Conservation (phyloP, 176 grass and related monocot genomes). For the Paspalum vaginatum region DNA sequence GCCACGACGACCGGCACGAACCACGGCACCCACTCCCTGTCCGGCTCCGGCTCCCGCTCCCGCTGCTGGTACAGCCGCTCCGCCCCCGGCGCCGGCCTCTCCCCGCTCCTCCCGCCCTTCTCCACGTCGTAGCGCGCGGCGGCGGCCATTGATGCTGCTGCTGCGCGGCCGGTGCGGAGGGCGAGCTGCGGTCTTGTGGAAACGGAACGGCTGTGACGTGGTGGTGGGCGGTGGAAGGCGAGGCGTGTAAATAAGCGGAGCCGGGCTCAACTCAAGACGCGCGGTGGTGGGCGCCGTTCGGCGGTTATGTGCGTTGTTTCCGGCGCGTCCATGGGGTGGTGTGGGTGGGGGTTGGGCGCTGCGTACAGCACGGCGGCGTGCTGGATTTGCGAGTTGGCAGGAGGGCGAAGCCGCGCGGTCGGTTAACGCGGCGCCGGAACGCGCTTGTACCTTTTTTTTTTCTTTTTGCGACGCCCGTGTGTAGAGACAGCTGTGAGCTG, state of each 20-base stretch:
- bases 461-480: background rate
- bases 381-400: background rate
- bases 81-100: background rate
- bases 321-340: constrained; percentile 20
- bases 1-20: constrained; percentile 67
- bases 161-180: background rate
- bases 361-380: too few relatives aligned
- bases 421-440: too few relatives aligned
- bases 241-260: constrained; percentile 27
- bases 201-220: constrained; percentile 14
- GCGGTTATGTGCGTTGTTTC: constrained; percentile 47
- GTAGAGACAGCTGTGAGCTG: background rate
- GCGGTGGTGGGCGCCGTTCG: background rate
- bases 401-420: background rate
- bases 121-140: constrained; percentile 63
- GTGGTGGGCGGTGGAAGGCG: constrained; percentile 11
- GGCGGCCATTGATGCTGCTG: background rate
- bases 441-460: too few relatives aligned
- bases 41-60: constrained; percentile 29
- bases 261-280: too few relatives aligned
- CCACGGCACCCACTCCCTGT: constrained; percentile 83
- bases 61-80: constrained; percentile 29
- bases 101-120: constrained; percentile 34
- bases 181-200: background rate
- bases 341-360: background rate